Percentiles rank a stretch among this genome's conserved stretches.
phyloP scores from a whole-genome alignment of 2,329 filamentous ascomycete genomes.

The Pestalotiopsis sp. region DNA sequence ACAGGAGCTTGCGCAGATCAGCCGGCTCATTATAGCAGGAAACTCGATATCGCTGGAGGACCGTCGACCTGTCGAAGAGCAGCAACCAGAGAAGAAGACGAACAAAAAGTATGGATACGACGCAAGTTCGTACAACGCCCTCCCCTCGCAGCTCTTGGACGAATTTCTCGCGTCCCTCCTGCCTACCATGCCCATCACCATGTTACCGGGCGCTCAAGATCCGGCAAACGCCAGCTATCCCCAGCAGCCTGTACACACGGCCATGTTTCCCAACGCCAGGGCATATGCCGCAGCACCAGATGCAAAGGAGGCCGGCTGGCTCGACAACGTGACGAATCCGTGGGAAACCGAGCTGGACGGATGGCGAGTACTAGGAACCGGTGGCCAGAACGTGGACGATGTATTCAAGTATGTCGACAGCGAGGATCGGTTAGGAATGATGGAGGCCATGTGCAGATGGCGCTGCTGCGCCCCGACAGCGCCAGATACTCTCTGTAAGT shows the following conservation, averaged over 20 bases:
- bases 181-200: conserved; percentile 83
- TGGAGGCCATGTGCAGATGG: conserved; percentile 95
- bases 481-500: conserved; percentile 90
- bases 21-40: conserved; percentile 86
- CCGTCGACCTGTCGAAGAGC: conserved; percentile 37
- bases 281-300: conserved; percentile 61
- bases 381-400: conserved; percentile 92
- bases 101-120: conserved; percentile 95
- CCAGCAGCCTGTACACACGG: conserved; percentile 89
- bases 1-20: conserved; percentile 67
- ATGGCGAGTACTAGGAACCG: conserved; percentile 83
- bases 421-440: conserved; percentile 79
- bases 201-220: conserved; percentile 83
- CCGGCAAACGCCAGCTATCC: conserved; percentile 89
- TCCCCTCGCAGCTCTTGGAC: conserved; percentile 84
- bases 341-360: conserved; percentile 91
- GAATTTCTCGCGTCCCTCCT: conserved; percentile 79
- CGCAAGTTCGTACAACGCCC: conserved; percentile 81
- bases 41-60: conserved; percentile 70
- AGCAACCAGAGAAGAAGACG: conserved; percentile 48
- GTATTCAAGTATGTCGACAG: conserved; percentile 87
- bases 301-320: conserved; percentile 66
- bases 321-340: conserved; percentile 90
- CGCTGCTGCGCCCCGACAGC: conserved; percentile 89
- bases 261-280: conserved; percentile 82